A percentile compares a stretch with the other conserved stretches of the same genome.
Evolutionary conservation across 495 filamentous ascomycete species (phyloP).

Genomic region (Neurospora sp.): DNA sequence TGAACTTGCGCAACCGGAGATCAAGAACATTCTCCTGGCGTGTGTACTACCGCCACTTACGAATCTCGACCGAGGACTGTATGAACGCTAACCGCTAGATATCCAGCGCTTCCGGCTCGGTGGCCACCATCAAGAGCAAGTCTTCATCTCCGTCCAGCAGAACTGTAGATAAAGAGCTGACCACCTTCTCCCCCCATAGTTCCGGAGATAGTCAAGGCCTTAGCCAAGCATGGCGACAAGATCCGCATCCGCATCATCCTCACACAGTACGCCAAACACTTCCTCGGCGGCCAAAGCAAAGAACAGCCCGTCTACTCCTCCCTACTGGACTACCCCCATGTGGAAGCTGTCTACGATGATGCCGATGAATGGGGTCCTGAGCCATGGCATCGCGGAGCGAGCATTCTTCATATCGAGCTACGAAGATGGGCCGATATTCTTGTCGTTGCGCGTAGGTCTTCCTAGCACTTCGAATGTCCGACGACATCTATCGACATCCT

Average conservation of each 20-base stretch:
- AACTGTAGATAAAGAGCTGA: background rate
- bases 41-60: background rate
- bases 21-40: background rate
- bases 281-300: slow-evolving; percentile 54
- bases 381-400: slow-evolving; percentile 57
- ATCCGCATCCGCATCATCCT: slow-evolving; percentile 74
- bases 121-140: slow-evolving; percentile 72
- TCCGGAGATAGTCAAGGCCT: slow-evolving; percentile 53
- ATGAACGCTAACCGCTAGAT: background rate
- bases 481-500: background rate
- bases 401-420: slow-evolving; percentile 79
- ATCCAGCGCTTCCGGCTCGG: slow-evolving; percentile 34
- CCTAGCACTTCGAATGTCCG: too few species aligned
- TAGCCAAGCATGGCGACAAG: slow-evolving; percentile 41
- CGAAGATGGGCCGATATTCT: slow-evolving; percentile 57
- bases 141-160: background rate
- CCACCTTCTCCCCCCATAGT: slow-evolving; percentile 24
- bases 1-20: background rate
- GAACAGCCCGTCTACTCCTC: slow-evolving; percentile 57
- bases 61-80: background rate
- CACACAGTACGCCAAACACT: slow-evolving; percentile 58
- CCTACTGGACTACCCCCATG: slow-evolving; percentile 39
- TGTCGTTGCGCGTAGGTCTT: slow-evolving; percentile 62
- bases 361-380: slow-evolving; percentile 65
- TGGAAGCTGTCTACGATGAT: slow-evolving; percentile 67